Conservation (phyloP, 495 filamentous ascomycete genomes). For the Trichoderma asperelloides region DNA sequence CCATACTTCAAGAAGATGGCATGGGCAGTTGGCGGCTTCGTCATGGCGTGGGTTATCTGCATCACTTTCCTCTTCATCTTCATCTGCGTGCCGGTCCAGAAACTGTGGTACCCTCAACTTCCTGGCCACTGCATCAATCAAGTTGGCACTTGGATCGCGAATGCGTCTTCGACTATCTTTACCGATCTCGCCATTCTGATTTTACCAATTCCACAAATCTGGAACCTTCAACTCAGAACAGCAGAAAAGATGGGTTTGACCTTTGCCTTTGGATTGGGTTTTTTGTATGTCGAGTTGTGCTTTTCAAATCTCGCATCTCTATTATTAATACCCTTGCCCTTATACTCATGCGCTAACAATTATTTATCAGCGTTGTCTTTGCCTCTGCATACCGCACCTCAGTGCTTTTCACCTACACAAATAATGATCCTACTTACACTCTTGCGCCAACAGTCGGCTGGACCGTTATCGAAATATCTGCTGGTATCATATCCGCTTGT, state of each 20-base stretch:
- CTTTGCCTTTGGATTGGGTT: conserved; percentile 22
- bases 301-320: not conserved
- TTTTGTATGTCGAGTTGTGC: conserved; percentile 10
- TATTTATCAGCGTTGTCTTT: conserved; percentile 14
- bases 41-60: conserved; percentile 29
- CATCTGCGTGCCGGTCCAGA: conserved; percentile 33
- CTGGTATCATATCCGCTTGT: conserved; percentile 37
- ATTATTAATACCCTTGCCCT: not conserved
- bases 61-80: conserved; percentile 34
- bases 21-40: conserved; percentile 28
- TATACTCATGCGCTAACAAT: not conserved
- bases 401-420: conserved; percentile 29
- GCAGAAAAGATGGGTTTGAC: conserved; percentile 20
- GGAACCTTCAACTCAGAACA: conserved; percentile 18
- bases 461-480: conserved; percentile 38
- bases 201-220: conserved; percentile 18
- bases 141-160: conserved; percentile 21
- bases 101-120: conserved; percentile 26
- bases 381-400: conserved; percentile 20
- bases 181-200: conserved; percentile 20
- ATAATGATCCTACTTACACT: conserved; percentile 25
- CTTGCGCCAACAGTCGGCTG: conserved; percentile 34
- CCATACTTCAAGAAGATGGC: conserved; percentile 25
- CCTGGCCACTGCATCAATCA: conserved; percentile 20
- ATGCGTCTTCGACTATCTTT: conserved; percentile 19